These are phyloP conservation scores for Aspergillus unguis DNA, from an alignment of 2,329 filamentous ascomycete genomes.

Conservation along the genomic window DNA sequence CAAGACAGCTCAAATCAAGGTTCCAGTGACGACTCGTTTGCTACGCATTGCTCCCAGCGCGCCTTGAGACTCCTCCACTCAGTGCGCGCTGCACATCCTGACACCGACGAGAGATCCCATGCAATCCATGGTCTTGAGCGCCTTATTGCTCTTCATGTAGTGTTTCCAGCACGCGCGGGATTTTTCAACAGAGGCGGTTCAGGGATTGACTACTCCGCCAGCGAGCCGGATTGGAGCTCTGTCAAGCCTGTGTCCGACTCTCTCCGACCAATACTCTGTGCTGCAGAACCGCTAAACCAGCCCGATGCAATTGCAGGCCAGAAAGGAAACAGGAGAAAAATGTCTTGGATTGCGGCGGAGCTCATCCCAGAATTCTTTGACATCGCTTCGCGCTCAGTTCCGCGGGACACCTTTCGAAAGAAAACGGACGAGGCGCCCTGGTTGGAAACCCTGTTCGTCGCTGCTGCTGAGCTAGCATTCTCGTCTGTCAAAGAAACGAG, in stretches of 20 bases:
- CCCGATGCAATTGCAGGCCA: not conserved
- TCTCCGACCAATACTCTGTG: slow-evolving; percentile 35
- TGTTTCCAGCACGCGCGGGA: slow-evolving; percentile 37
- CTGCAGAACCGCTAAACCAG: slow-evolving; percentile 15
- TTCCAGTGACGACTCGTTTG: slow-evolving; percentile 36
- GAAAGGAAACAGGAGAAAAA: slow-evolving; percentile 13
- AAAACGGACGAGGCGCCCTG: slow-evolving; percentile 48
- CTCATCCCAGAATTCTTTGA: slow-evolving; percentile 45
- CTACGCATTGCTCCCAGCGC: slow-evolving; percentile 33
- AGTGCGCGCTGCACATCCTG: slow-evolving; percentile 25
- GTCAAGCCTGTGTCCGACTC: slow-evolving; percentile 37
- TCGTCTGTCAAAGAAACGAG: slow-evolving; percentile 32
- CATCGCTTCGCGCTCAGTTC: slow-evolving; percentile 46
- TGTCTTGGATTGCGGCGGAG: slow-evolving; percentile 30
- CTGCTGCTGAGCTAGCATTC: slow-evolving; percentile 40
- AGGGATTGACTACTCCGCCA: slow-evolving; percentile 34
- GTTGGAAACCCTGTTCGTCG: slow-evolving; percentile 49
- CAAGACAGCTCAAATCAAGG: slow-evolving; percentile 32
- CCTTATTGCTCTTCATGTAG: slow-evolving; percentile 40
- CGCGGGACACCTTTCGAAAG: slow-evolving; percentile 41
- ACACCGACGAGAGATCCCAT: slow-evolving; percentile 31
- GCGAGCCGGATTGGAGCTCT: slow-evolving; percentile 32
- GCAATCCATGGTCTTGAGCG: slow-evolving; percentile 36
- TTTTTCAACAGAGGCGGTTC: slow-evolving; percentile 37
- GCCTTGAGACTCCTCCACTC: slow-evolving; percentile 33